A percentile compares a stretch with the other conserved stretches of the same genome.
These are phyloP conservation scores for Candida berthetii DNA, from an alignment of 805 yeast species.

Conservation along the genomic window DNA sequence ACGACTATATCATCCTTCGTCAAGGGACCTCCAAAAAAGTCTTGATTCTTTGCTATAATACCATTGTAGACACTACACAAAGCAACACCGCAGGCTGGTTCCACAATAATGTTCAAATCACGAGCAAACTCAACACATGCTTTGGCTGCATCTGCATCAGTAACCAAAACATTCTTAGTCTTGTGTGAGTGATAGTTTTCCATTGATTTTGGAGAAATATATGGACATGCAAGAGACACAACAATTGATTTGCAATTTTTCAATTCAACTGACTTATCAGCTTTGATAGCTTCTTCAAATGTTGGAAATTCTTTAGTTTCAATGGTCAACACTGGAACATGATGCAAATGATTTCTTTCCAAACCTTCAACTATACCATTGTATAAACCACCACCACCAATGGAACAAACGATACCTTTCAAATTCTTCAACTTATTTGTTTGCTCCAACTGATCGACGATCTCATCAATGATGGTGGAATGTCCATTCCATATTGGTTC, in stretches of 20 bases:
- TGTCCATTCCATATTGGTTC: constrained; percentile 52
- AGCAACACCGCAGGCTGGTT: constrained; percentile 75
- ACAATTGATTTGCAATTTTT: constrained; percentile 49
- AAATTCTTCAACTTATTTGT: constrained; percentile 20
- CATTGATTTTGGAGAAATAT: constrained; percentile 44
- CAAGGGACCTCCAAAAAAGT: constrained; percentile 21
- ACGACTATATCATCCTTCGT: constrained; percentile 38
- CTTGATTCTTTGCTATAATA: constrained; percentile 22
- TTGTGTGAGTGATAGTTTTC: constrained; percentile 35
- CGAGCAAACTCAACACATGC: constrained; percentile 45
- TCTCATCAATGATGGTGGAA: constrained; percentile 39
- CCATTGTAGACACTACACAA: constrained; percentile 43
- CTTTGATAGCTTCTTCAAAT: constrained; percentile 41
- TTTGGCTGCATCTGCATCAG: constrained; percentile 50
- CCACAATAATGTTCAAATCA: constrained; percentile 47
- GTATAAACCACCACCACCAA: constrained; percentile 55
- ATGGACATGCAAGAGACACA: constrained; percentile 56
- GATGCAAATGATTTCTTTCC: constrained; percentile 24
- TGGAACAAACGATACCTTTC: constrained; percentile 44
- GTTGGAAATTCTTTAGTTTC: constrained; percentile 65
- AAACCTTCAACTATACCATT: constrained; percentile 45
- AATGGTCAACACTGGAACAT: constrained; percentile 39
- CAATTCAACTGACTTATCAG: constrained; percentile 37
- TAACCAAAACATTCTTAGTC: constrained; percentile 35
- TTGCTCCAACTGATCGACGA: constrained; percentile 20